Base-by-base conservation (phyloP, 768 basidiomycete genomes). In the Kwoniella shandongensis region DNA sequence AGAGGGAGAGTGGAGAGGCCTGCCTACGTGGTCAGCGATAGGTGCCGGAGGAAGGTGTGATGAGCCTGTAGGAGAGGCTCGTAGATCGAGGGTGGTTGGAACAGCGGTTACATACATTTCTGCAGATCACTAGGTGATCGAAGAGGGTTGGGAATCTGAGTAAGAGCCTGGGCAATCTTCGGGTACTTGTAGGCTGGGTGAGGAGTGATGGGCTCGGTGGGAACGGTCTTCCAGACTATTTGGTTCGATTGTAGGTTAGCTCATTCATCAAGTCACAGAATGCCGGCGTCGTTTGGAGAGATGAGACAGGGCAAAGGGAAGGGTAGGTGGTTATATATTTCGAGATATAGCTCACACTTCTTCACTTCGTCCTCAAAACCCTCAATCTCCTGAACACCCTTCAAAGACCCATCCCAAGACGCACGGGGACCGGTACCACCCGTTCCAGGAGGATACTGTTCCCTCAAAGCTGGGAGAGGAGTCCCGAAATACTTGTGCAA, bases 181-280 rank as follows among this genome's bases (percentile, higher is more conserved):
- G 77, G 77, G 63, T 73, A 78, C 30, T 74, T 76, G 51, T 72
- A 70, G 26, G 50, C 56, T 6, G 77, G 77, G 57, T 78, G 76
- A 12, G 76, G 57, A 5, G 66, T 44, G 42, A 77, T 44, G 10
- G 73, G 59, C 22, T 75, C 64, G 0, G 50, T 47, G 2, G 77
- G 77, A 13, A 78, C 54, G 12, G 49, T 59, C 20, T 72, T 54
- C 42, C 68, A 45, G 54, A 66, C 75, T 76, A n/a, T n/a, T n/a
- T n/a, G 42, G 20, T 23, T 10, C 42, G 20, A 44, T 32, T 32
- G 32, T 32, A 32, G 32, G 13, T 32, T 13, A 32, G n/a, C n/a
- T n/a, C n/a, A n/a, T n/a, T n/a, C n/a, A n/a, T n/a, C n/a, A n/a
- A n/a, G n/a, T n/a, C n/a, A n/a, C n/a, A n/a, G n/a, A n/a, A n/a